phyloP scores from a whole-genome alignment of 352 stramenopile genomes.

The Globisporangium heterothallicum region DNA sequence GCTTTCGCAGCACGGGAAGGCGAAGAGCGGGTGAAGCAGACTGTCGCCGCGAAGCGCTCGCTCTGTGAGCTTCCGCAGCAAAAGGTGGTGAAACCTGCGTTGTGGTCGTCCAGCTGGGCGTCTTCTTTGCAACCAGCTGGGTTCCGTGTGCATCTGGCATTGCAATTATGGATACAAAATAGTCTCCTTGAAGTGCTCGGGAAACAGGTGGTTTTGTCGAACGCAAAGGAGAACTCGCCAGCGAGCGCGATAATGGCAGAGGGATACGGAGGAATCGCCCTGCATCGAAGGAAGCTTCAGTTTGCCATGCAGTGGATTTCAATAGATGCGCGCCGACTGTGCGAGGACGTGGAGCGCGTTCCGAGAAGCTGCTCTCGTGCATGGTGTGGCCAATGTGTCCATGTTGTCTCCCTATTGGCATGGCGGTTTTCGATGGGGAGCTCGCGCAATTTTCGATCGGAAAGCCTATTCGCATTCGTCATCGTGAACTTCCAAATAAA shows the following conservation, averaged over 20 bases:
- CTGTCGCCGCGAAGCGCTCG: neutral
- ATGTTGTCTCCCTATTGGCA: no score
- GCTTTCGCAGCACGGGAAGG: no score
- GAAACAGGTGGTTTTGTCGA: constrained; percentile 2
- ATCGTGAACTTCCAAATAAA: no score
- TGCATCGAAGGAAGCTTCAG: neutral
- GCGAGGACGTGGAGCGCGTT: neutral
- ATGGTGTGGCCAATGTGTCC: constrained; percentile 8
- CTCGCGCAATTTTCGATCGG: neutral
- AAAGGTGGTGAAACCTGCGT: neutral
- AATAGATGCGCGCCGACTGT: no score
- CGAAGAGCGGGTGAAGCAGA: neutral
- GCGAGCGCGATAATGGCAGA: neutral
- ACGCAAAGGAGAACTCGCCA: neutral
- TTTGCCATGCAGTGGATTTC: neutral
- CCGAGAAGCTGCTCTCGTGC: neutral
- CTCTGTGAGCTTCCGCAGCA: neutral
- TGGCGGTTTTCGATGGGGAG: constrained; percentile 8
- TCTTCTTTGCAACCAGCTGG: constrained; percentile 9
- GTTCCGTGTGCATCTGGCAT: neutral
- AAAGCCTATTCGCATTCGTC: no score
- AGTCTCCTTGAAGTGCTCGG: neutral
- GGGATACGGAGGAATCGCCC: constrained; percentile 6
- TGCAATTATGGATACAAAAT: constrained; percentile 13
- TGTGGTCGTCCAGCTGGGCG: neutral